Evolutionary conservation across 139 green algal species (phyloP), one percentile per base, ranked within the genome.

Genomic region (Tetradesmus lagerheimii): DNA sequence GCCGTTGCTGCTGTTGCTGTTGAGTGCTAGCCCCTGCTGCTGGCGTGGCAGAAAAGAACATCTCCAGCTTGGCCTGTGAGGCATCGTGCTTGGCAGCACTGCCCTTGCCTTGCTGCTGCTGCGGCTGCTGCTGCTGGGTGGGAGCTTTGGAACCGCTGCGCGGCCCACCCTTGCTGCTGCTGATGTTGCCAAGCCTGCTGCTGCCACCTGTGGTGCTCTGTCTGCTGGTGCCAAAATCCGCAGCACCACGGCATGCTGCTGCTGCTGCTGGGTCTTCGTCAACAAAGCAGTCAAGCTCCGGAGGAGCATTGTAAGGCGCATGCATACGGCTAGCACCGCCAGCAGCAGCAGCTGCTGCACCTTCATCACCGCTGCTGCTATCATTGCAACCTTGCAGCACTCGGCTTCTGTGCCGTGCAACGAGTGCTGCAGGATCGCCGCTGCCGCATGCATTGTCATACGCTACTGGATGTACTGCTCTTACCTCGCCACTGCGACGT

Each of bases 51-150:
- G 57, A 71, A n/a, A 71, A 71, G 20, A 71, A 71, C 57, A 71
- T 71, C 57, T 71, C 57, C 23, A 71, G 57, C 25, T 71, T 71
- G 15, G 57, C 57, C 74, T 80, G 74, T 5, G 34, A 38, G 31
- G 20, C n/a, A 11, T 25, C 14, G 5, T 39, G 12, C 31, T 43
- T 39, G 5, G n/a, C 50, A 23, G 83, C 35, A 43, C 64, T 80
- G 83, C 38, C 31, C 18, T 25, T 71, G 15, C 2, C 43, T 20
- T 35, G 71, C 39, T 82, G 67, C 74, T 77, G 74, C 85, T 85
- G 85, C 85, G 43, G 39, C 67, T 89, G 74, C 75, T 90, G 66
- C 43, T 90, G 86, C 86, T 90, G 86, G 37, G 2, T 85, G 74
- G 37, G 5, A 34, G 43, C 31, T 45, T 62, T 62, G 35, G 1